Evolutionary conservation across 2,329 filamentous ascomycete genomes (phyloP).

Genomic region (Curvularia spicifera): DNA sequence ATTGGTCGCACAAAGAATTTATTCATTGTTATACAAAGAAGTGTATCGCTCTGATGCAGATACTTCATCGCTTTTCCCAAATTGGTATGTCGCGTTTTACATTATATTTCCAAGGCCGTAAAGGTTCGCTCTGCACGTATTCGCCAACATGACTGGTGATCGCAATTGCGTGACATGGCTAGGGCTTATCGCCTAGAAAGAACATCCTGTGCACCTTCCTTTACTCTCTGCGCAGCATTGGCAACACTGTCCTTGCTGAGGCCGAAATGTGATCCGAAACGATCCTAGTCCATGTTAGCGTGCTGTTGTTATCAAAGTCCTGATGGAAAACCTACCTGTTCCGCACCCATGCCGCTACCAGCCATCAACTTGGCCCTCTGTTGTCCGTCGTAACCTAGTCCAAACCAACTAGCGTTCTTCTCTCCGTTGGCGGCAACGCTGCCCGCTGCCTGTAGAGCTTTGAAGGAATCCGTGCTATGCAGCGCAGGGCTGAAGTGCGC

Average conservation of each 20-base stretch:
- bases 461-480: slow-evolving; percentile 31
- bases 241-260: slow-evolving; percentile 28
- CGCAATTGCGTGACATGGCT: background rate
- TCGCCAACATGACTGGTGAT: background rate
- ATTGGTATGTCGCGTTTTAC: background rate
- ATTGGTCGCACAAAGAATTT: background rate
- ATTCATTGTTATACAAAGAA: background rate
- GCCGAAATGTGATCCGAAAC: slow-evolving; percentile 39
- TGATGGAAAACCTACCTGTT: slow-evolving; percentile 36
- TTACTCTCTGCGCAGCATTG: slow-evolving; percentile 35
- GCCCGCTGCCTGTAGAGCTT: slow-evolving; percentile 33
- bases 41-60: background rate
- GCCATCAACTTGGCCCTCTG: slow-evolving; percentile 40
- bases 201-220: slow-evolving; percentile 35
- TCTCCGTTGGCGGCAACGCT: slow-evolving; percentile 33
- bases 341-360: slow-evolving; percentile 39
- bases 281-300: slow-evolving; percentile 33
- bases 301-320: background rate
- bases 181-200: slow-evolving; percentile 25
- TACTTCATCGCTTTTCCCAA: background rate
- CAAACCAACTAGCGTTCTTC: slow-evolving; percentile 35
- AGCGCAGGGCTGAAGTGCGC: slow-evolving; percentile 35
- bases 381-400: slow-evolving; percentile 42
- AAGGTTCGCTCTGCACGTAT: background rate
- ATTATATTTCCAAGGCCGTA: background rate